These are phyloP conservation scores for Phylloporus rhodoxanthus DNA, from an alignment of 768 basidiomycete genomes.

Conservation along the genomic window DNA sequence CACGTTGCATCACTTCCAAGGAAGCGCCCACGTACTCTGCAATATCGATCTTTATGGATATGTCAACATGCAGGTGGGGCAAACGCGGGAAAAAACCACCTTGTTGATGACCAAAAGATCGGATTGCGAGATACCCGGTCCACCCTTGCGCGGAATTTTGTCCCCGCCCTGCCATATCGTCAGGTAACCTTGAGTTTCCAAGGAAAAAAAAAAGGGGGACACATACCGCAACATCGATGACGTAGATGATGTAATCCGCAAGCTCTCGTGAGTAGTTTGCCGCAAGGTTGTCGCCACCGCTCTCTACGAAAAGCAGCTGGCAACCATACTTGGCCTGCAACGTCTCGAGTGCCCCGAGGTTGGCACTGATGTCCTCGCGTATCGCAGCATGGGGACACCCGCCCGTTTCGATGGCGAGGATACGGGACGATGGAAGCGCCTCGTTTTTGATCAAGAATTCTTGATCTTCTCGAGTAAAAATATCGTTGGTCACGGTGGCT, in stretches of 20 bases:
- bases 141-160: slow-evolving; percentile 97
- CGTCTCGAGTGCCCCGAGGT: slow-evolving; percentile 92
- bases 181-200: slow-evolving; percentile 1
- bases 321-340: slow-evolving; percentile 87
- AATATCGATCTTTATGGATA: slow-evolving; percentile 69
- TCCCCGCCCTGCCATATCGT: slow-evolving; percentile 75
- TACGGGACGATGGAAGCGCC: slow-evolving; percentile 78
- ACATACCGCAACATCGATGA: slow-evolving; percentile 77
- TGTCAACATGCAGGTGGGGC: background rate
- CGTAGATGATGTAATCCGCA: slow-evolving; percentile 96
- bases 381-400: slow-evolving; percentile 99
- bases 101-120: slow-evolving; percentile 96
- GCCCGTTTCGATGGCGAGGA: slow-evolving; percentile 95
- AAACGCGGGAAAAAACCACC: slow-evolving; percentile 35
- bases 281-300: slow-evolving; percentile 94
- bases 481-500: slow-evolving; percentile 99
- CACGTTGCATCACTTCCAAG: slow-evolving; percentile 89
- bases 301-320: slow-evolving; percentile 91
- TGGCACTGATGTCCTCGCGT: slow-evolving; percentile 95
- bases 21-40: slow-evolving; percentile 91
- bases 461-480: slow-evolving; percentile 96
- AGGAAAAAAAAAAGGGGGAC: background rate
- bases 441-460: slow-evolving; percentile 93
- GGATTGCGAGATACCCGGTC: slow-evolving; percentile 94
- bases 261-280: slow-evolving; percentile 96